Conservation (phyloP, 1,284 basidiomycete genomes). For the Heterobasidion annosum region DNA sequence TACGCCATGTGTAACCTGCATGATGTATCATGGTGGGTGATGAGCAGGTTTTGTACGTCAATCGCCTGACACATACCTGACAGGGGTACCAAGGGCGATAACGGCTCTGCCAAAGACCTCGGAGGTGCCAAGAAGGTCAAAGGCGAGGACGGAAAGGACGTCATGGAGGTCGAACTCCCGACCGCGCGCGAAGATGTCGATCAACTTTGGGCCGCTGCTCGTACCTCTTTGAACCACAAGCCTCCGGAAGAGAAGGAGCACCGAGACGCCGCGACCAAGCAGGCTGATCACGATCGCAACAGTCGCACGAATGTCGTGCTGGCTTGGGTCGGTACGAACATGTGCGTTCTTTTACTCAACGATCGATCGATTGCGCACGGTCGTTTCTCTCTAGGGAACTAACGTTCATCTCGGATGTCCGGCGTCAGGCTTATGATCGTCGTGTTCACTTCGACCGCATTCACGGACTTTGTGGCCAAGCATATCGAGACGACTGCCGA, state of each 20-base stretch:
- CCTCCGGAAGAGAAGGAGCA: conserved; percentile 69
- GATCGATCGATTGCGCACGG: conserved; percentile 4
- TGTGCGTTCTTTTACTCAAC: conserved; percentile 33
- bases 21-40: conserved; percentile 71
- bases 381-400: background rate
- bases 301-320: conserved; percentile 81
- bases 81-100: conserved; percentile 88
- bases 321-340: conserved; percentile 80
- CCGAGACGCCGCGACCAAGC: conserved; percentile 81
- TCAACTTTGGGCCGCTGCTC: conserved; percentile 72
- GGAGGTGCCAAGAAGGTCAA: conserved; percentile 85
- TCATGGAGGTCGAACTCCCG: conserved; percentile 80
- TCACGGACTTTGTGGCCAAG: conserved; percentile 52
- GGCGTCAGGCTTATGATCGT: conserved; percentile 59
- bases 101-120: conserved; percentile 77
- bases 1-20: conserved; percentile 88
- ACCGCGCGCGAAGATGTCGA: conserved; percentile 81
- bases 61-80: background rate
- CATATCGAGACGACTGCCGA: conserved; percentile 38
- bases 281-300: conserved; percentile 79
- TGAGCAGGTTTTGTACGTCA: conserved; percentile 1
- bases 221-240: conserved; percentile 56
- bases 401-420: background rate
- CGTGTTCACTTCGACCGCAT: conserved; percentile 73
- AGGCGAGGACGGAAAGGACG: conserved; percentile 72